phyloP scores from a whole-genome alignment of 108 stramenopile species.

The Discostella stelligeroides region DNA sequence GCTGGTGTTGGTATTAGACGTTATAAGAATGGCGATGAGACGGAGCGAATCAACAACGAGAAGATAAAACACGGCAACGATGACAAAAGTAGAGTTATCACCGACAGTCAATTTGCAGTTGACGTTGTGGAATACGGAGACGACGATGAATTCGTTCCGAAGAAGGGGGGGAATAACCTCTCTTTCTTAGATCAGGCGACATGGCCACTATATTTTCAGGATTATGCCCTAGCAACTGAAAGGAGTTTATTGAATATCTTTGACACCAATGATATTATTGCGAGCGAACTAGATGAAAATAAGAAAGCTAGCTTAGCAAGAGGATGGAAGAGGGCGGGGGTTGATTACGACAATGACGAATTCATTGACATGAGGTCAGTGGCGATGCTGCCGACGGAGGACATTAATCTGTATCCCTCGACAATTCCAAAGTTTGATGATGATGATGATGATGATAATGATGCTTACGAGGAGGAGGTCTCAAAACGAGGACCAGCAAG shows the following conservation, averaged over 20 bases:
- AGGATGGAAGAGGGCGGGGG: not conserved
- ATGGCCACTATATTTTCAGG: conserved; percentile 86
- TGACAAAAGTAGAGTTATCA: too few species aligned
- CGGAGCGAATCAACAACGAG: not conserved
- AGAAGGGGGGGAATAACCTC: conserved; percentile 77
- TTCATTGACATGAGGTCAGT: conserved; percentile 35
- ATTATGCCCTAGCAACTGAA: conserved; percentile 75
- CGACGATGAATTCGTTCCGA: conserved; percentile 35
- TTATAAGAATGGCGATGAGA: not conserved
- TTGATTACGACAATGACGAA: conserved; percentile 22
- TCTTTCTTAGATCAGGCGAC: conserved; percentile 66
- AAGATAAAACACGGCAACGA: not conserved
- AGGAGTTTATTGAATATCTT: conserved; percentile 54
- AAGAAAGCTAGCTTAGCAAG: conserved; percentile 10
- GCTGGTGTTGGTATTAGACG: not conserved
- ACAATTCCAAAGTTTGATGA: not conserved
- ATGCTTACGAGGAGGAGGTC: conserved; percentile 9
- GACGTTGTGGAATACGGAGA: not conserved
- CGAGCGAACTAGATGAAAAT: not conserved
- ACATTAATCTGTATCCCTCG: conserved; percentile 26
- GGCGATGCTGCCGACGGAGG: conserved; percentile 23
- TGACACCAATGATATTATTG: not conserved
- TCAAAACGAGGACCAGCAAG: conserved; percentile 6
- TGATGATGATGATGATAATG: conserved; percentile 23
- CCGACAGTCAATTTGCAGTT: too few species aligned